Conservation (phyloP, 441 rosid species). For the Adansonia gregorii region DNA sequence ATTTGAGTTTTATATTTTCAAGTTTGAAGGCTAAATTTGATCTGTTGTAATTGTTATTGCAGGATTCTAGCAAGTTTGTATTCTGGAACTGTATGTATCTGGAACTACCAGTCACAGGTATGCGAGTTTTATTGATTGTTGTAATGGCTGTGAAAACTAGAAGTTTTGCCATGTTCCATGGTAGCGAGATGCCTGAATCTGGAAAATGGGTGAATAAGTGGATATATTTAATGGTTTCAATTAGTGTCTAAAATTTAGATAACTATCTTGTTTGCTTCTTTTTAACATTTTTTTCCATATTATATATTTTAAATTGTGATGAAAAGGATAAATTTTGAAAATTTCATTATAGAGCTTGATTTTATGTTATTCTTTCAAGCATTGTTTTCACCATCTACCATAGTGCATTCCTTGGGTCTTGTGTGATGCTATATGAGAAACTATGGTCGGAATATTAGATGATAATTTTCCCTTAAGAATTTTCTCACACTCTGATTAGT, state of each 20-base stretch:
- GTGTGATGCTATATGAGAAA: not conserved
- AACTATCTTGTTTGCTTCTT: not conserved
- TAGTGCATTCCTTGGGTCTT: not conserved
- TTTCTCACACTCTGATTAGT: not conserved
- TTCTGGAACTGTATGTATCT: conserved; percentile 74
- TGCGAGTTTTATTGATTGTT: conserved; percentile 19
- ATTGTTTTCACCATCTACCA: not conserved
- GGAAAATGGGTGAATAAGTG: conserved; percentile 2
- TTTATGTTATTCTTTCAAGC: not conserved
- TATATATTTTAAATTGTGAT: not conserved
- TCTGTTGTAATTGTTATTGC: conserved; percentile 19
- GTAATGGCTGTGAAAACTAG: not conserved
- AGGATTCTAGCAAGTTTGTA: conserved; percentile 81
- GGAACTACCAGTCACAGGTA: conserved; percentile 86
- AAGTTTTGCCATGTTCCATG: not conserved
- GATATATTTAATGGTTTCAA: not conserved
- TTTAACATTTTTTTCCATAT: not conserved
- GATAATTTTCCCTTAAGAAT: not conserved
- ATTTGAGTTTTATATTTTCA: not conserved
- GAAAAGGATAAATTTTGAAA: not conserved
- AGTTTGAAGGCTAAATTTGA: not conserved
- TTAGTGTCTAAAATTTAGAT: not conserved
- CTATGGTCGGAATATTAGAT: conserved; percentile 12
- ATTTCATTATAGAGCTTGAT: conserved; percentile 9
- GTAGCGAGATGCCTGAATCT: not conserved